Percentiles rank a stretch among this genome's conserved stretches.
Conservation (phyloP, 495 filamentous ascomycete genomes). For the Penicillium salamii region DNA sequence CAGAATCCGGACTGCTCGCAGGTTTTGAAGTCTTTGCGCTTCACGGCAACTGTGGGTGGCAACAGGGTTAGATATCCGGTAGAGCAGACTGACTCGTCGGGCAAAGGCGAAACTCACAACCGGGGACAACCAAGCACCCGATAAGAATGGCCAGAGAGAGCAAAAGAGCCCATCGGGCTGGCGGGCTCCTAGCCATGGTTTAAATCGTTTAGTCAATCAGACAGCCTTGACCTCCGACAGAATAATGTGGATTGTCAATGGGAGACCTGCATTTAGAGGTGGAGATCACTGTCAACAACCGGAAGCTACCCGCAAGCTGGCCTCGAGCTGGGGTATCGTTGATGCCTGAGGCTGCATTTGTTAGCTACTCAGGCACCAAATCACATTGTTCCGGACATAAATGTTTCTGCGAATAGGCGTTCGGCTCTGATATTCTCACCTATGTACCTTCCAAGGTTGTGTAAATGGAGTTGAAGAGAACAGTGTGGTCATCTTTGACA, state of each 20-base stretch:
- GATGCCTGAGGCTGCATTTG: constrained; percentile 18
- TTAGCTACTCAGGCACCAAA: background rate
- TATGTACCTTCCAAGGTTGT: too few species aligned
- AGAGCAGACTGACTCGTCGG: too few species aligned
- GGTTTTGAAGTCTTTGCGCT: constrained; percentile 94
- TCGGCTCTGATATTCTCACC: too few species aligned
- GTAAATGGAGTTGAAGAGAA: too few species aligned
- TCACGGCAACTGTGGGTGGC: constrained; percentile 64
- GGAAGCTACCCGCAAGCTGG: constrained; percentile 39
- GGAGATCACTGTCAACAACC: constrained; percentile 19
- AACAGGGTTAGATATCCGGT: background rate
- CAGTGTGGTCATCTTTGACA: too few species aligned
- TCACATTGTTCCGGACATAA: too few species aligned
- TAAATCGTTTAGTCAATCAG: constrained; percentile 26
- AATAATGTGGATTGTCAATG: constrained; percentile 16
- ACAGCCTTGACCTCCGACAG: constrained; percentile 37
- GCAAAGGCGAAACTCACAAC: constrained; percentile 26
- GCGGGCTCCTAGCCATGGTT: constrained; percentile 43
- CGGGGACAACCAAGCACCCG: constrained; percentile 38
- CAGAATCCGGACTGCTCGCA: constrained; percentile 96
- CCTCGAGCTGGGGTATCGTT: constrained; percentile 33
- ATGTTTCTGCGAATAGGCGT: too few species aligned
- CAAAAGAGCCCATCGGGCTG: constrained; percentile 56
- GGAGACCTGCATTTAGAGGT: constrained; percentile 37
- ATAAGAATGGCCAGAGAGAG: constrained; percentile 37